Percentiles rank a stretch among this genome's conserved stretches.
phyloP scores from a whole-genome alignment of 768 basidiomycete species.

The Suillus cothurnatus region DNA sequence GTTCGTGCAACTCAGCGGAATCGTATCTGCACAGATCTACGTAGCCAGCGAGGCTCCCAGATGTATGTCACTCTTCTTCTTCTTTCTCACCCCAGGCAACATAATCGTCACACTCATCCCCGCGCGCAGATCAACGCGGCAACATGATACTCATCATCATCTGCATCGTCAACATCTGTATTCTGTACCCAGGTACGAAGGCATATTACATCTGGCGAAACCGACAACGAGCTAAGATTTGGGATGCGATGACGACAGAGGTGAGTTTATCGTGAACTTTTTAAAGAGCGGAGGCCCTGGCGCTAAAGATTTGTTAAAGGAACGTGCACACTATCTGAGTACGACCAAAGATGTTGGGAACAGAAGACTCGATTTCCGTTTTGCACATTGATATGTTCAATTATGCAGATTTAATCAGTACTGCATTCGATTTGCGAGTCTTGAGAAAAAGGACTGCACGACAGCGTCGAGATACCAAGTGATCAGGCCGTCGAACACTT shows the following conservation, averaged over 20 bases:
- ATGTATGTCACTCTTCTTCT: constrained; percentile 37
- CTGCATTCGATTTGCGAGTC: not conserved
- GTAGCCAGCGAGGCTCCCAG: constrained; percentile 56
- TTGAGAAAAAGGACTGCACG: constrained; percentile 6
- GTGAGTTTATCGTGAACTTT: constrained; percentile 26
- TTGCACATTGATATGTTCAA: constrained; percentile 45
- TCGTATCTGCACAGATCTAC: constrained; percentile 61
- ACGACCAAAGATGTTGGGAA: constrained; percentile 66
- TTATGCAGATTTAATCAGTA: not conserved
- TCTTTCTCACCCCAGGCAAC: not conserved
- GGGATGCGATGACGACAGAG: constrained; percentile 58
- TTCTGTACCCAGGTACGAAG: constrained; percentile 57
- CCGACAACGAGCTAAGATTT: constrained; percentile 50
- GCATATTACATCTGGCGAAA: constrained; percentile 63
- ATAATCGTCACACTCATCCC: not conserved
- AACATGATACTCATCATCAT: constrained; percentile 59
- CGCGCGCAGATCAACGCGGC: constrained; percentile 51
- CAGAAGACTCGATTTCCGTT: constrained; percentile 59
- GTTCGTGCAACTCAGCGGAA: constrained; percentile 45
- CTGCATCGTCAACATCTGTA: constrained; percentile 49
- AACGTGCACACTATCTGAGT: constrained; percentile 56
- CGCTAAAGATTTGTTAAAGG: constrained; percentile 30
- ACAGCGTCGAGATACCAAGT: constrained; percentile 16
- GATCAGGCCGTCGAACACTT: constrained; percentile 11
- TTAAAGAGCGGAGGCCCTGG: not conserved